Conservation (phyloP, 139 green algal genomes). For the Raphidocelis subcapitata region DNA sequence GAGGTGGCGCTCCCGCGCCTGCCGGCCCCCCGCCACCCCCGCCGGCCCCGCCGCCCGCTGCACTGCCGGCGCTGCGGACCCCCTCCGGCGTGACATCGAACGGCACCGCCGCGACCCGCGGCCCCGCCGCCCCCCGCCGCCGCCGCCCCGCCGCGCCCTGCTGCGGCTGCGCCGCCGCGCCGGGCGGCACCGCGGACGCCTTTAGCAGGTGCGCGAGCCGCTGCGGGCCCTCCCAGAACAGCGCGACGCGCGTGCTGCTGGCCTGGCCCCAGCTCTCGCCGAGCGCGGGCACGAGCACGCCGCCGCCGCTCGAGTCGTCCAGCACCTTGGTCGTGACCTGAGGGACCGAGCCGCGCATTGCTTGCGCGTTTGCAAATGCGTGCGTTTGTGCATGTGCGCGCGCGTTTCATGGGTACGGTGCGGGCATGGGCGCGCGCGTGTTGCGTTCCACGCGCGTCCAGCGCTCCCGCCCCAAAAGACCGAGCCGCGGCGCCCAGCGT, state of each 20-base stretch:
- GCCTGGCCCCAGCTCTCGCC: constrained; percentile 61
- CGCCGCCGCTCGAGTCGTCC: background rate
- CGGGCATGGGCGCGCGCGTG: background rate
- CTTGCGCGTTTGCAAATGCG: background rate
- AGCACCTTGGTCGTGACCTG: constrained; percentile 5
- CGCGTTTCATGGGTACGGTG: background rate
- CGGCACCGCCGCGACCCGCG: no score
- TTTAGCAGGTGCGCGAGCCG: constrained; percentile 53
- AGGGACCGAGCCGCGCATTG: background rate
- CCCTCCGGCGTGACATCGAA: constrained; percentile 32
- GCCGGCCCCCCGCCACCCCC: no score
- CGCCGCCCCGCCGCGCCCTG: no score
- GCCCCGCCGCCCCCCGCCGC: no score
- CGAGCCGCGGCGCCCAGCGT: no score
- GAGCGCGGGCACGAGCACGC: constrained; percentile 21
- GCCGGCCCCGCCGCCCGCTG: no score
- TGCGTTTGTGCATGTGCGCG: background rate
- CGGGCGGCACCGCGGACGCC: constrained; percentile 27
- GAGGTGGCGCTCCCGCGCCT: no score
- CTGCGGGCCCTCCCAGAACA: constrained; percentile 50
- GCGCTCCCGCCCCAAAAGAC: background rate
- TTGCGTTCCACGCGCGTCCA: background rate
- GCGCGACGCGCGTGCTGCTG: constrained; percentile 51
- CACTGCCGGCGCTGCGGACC: constrained; percentile 3
- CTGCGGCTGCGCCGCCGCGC: constrained; percentile 34